Evolutionary conservation across 2,329 filamentous ascomycete genomes (phyloP).

Genomic region (Arthrobotrys iridis): DNA sequence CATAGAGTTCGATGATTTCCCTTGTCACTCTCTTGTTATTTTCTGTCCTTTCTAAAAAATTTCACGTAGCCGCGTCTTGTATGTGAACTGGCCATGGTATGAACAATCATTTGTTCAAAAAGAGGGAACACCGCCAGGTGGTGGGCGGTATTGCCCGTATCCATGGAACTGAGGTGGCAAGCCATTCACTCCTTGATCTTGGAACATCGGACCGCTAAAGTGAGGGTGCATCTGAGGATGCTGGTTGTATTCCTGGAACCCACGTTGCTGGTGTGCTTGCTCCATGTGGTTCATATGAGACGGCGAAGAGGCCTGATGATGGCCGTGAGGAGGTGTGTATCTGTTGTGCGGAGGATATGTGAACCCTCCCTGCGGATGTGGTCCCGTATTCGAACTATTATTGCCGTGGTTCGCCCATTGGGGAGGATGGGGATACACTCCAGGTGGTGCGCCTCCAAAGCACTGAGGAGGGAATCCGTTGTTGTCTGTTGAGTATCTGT

Average conservation of each 20-base stretch:
- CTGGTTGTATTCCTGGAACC: slow-evolving; percentile 20
- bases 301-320: background rate
- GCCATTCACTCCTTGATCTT: slow-evolving; percentile 27
- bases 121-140: slow-evolving; percentile 30
- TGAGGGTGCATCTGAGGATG: slow-evolving; percentile 30
- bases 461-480: slow-evolving; percentile 12
- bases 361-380: slow-evolving; percentile 31
- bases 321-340: slow-evolving; percentile 28
- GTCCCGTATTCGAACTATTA: slow-evolving; percentile 15
- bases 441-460: slow-evolving; percentile 16
- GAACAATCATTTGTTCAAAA: slow-evolving; percentile 7
- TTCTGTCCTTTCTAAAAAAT: no score
- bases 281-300: slow-evolving; percentile 24
- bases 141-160: slow-evolving; percentile 28
- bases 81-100: background rate
- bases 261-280: slow-evolving; percentile 20
- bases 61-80: background rate
- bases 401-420: slow-evolving; percentile 30
- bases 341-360: slow-evolving; percentile 12
- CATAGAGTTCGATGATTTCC: no score
- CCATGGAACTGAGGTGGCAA: slow-evolving; percentile 9
- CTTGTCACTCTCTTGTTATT: no score
- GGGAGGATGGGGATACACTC: slow-evolving; percentile 26
- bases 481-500: slow-evolving; percentile 22
- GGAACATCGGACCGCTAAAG: slow-evolving; percentile 22